Conservation (phyloP, 1,284 basidiomycete genomes). For the Austroboletus niveus region DNA sequence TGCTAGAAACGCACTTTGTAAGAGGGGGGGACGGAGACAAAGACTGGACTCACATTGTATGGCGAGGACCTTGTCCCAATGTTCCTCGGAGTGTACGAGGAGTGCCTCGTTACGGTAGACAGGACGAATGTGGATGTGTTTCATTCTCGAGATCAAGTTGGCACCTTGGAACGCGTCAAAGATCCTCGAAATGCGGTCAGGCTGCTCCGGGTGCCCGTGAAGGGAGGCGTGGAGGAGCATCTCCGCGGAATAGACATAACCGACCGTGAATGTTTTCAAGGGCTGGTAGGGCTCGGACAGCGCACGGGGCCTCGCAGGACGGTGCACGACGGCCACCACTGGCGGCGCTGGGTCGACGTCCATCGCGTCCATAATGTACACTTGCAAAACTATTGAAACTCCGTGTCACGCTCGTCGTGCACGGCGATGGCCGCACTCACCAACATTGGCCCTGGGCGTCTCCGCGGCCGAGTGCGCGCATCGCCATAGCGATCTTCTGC, state of each 20-base stretch:
- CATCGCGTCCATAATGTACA: constrained; percentile 19
- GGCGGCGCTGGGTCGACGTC: constrained; percentile 28
- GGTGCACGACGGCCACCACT: background rate
- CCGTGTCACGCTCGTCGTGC: constrained; percentile 5
- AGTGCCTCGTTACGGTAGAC: constrained; percentile 78
- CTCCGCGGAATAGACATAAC: constrained; percentile 83
- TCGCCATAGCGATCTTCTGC: constrained; percentile 22
- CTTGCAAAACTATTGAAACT: constrained; percentile 23
- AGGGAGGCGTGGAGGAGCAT: constrained; percentile 86
- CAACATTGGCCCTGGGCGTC: background rate
- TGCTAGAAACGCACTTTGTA: constrained; percentile 42
- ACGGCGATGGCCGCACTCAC: background rate
- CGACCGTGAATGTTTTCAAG: constrained; percentile 41
- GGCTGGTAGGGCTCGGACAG: constrained; percentile 30
- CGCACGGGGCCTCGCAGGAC: constrained; percentile 19
- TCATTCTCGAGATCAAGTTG: constrained; percentile 74
- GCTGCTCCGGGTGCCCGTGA: constrained; percentile 81
- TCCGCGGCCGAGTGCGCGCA: constrained; percentile 1
- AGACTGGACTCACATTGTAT: constrained; percentile 60
- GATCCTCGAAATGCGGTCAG: constrained; percentile 83
- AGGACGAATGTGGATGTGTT: constrained; percentile 71
- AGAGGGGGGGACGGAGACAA: constrained; percentile 13
- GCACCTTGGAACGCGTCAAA: constrained; percentile 62
- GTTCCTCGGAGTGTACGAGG: constrained; percentile 85
- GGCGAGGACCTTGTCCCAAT: constrained; percentile 88